Percentiles rank a stretch among this genome's conserved stretches.
Evolutionary conservation across 305 asterid genomes (phyloP).

Genomic region (Stenogyne calaminthoides): DNA sequence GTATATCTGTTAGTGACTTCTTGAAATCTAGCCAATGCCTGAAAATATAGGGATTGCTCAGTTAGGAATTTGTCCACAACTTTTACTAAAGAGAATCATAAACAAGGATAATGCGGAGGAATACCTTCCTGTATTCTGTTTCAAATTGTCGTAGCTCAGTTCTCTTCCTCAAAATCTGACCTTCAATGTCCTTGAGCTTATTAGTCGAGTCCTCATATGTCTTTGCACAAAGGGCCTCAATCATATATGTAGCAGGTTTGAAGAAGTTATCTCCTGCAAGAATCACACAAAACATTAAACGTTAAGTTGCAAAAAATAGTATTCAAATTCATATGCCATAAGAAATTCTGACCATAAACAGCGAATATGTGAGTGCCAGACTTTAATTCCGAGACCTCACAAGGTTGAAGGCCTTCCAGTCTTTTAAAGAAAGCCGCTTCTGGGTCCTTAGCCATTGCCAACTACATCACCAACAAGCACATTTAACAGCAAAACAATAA

Average conservation of each 20-base stretch:
- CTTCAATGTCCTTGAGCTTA: conserved; percentile 82
- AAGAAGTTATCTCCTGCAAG: conserved; percentile 95
- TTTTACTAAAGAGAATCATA: conserved; percentile 1
- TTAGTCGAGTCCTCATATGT: conserved; percentile 84
- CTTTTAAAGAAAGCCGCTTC: conserved; percentile 97
- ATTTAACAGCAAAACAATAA: conserved; percentile 7
- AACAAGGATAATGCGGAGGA: conserved; percentile 12
- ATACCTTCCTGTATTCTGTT: conserved; percentile 94
- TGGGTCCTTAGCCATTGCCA: conserved; percentile 99
- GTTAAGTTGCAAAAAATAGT: conserved; percentile 8
- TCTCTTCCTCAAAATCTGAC: conserved; percentile 93
- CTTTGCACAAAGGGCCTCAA: conserved; percentile 93
- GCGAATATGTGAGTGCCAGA: conserved; percentile 99
- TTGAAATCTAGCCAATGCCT: conserved; percentile 96
- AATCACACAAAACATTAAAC: conserved; percentile 31
- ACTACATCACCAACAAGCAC: conserved; percentile 50
- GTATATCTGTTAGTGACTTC: conserved; percentile 90
- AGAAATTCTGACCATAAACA: conserved; percentile 84
- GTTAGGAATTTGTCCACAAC: conserved; percentile 18
- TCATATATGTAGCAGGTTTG: conserved; percentile 81
- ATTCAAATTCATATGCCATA: conserved; percentile 21
- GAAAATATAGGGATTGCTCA: conserved; percentile 27
- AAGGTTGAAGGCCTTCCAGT: conserved; percentile 98
- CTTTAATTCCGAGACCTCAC: conserved; percentile 94
- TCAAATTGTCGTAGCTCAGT: conserved; percentile 93